Conservation (phyloP, 768 basidiomycete genomes). For the Mycena galopus region DNA sequence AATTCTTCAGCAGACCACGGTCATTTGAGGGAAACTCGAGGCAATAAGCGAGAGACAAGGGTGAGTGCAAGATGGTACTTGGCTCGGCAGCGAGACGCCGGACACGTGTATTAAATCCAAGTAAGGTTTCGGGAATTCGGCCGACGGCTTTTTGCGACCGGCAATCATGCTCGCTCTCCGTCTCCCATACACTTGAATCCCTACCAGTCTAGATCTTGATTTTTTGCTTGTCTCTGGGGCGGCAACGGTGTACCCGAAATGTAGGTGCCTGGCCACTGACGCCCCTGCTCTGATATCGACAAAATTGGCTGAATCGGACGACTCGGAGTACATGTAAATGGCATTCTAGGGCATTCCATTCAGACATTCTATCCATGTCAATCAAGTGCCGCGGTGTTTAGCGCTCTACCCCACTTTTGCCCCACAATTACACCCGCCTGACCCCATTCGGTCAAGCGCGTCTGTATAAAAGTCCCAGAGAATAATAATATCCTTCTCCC, state of each 20-base stretch:
- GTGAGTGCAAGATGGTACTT: too few species aligned
- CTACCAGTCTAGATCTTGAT: neutral
- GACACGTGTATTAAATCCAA: neutral
- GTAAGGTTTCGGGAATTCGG: neutral
- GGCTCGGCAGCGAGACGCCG: neutral
- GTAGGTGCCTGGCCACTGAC: neutral
- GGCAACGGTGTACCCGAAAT: neutral
- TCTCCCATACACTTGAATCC: too few species aligned
- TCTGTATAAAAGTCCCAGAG: slow-evolving; percentile 9
- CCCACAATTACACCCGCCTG: slow-evolving; percentile 11
- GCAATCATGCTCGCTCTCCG: too few species aligned
- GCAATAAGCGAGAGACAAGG: neutral
- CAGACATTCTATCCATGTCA: too few species aligned
- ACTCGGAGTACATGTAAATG: neutral
- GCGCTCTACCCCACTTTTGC: neutral
- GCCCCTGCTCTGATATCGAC: neutral
- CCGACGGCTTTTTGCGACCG: too few species aligned
- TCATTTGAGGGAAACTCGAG: neutral
- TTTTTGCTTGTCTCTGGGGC: neutral
- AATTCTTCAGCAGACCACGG: neutral
- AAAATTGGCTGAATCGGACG: neutral
- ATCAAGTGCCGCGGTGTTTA: neutral
- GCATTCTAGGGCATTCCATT: too few species aligned
- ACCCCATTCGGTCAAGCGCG: slow-evolving; percentile 1
- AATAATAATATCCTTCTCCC: neutral